Conservation (phyloP, 2,329 filamentous ascomycete genomes). For the Clonostachys rhizophaga region DNA sequence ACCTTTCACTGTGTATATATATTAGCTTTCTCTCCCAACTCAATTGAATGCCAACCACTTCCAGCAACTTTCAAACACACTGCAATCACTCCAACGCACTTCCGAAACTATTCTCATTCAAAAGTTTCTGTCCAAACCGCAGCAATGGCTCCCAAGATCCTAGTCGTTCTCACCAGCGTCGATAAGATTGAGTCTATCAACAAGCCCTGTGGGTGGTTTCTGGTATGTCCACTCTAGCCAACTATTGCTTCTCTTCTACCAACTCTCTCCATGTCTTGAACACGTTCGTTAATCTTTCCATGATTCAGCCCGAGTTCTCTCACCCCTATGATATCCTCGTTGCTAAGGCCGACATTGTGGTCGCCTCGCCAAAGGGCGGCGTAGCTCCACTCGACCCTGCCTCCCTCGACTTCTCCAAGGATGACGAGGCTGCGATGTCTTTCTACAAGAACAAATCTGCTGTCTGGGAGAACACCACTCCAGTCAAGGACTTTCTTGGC, state of each 20-base stretch:
- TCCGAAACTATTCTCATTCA: no score
- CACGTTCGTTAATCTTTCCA: not conserved
- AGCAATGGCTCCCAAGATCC: conserved; percentile 54
- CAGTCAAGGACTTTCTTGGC: conserved; percentile 52
- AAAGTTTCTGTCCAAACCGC: not conserved
- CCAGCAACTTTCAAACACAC: no score
- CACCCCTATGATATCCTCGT: conserved; percentile 58
- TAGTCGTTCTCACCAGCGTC: conserved; percentile 67
- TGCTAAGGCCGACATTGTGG: conserved; percentile 45
- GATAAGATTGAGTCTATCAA: conserved; percentile 38
- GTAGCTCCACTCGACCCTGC: conserved; percentile 54
- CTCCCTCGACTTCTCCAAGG: conserved; percentile 50
- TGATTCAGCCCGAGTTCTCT: conserved; percentile 51
- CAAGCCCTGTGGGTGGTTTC: conserved; percentile 65
- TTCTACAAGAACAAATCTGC: conserved; percentile 52
- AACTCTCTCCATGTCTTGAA: no score
- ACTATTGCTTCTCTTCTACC: no score
- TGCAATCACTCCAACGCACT: no score
- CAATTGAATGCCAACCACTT: no score
- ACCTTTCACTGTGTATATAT: no score
- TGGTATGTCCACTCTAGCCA: conserved; percentile 35
- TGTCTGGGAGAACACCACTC: conserved; percentile 60
- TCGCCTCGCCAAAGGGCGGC: conserved; percentile 61
- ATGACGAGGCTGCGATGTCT: conserved; percentile 41
- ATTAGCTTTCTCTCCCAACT: no score